Evolutionary conservation across 192 early-diverging fungal species (phyloP).

Genomic region (Ambispora gerdemannii): DNA sequence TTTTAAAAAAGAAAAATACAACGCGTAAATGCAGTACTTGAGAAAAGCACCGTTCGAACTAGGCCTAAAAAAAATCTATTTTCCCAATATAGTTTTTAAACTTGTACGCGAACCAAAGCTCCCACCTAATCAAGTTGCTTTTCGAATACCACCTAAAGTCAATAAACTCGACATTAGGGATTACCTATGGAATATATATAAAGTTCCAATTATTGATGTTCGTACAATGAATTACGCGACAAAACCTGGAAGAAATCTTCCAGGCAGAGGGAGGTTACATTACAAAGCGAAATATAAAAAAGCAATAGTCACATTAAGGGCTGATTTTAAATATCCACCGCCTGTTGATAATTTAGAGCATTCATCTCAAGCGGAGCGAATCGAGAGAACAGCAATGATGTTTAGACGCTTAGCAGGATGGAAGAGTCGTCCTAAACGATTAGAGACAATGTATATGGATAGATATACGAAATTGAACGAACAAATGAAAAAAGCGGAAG

Average conservation of each 20-base stretch:
- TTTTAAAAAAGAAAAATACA: too few species aligned
- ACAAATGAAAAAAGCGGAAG: background rate
- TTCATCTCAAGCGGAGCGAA: background rate
- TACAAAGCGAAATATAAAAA: slow-evolving; percentile 52
- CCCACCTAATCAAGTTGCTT: slow-evolving; percentile 83
- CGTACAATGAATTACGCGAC: slow-evolving; percentile 88
- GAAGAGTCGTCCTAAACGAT: slow-evolving; percentile 17
- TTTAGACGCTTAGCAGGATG: slow-evolving; percentile 15
- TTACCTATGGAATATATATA: slow-evolving; percentile 82
- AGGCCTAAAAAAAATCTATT: slow-evolving; percentile 66
- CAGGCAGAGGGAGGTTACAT: slow-evolving; percentile 36
- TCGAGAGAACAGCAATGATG: background rate
- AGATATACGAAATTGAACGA: background rate
- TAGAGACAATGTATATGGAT: background rate
- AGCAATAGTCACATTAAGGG: slow-evolving; percentile 54
- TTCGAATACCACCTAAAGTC: slow-evolving; percentile 80
- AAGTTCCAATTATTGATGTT: slow-evolving; percentile 76
- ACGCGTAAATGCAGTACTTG: too few species aligned
- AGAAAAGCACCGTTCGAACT: too few species aligned
- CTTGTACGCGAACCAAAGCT: slow-evolving; percentile 73
- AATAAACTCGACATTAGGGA: slow-evolving; percentile 95
- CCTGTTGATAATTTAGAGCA: slow-evolving; percentile 41
- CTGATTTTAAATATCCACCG: slow-evolving; percentile 51
- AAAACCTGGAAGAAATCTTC: slow-evolving; percentile 37
- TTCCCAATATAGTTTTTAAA: slow-evolving; percentile 84